Base-by-base conservation (phyloP, 75 land plant species). In the Sequoiadendron giganteum region DNA sequence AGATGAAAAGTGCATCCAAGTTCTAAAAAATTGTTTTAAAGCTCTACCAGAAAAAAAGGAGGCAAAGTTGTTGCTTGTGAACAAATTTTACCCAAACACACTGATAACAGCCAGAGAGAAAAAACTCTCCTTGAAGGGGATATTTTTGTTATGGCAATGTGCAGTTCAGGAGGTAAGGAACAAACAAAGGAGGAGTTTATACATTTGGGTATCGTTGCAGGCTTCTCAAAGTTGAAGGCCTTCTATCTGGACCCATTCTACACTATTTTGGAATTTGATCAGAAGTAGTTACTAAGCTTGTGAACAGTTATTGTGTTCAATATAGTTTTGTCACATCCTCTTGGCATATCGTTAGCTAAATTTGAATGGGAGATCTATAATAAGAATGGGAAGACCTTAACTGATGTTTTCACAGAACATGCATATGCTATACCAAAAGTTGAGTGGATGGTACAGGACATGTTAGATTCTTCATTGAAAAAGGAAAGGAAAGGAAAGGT, bases 11-110 rank as follows among this genome's bases (percentile, higher is more conserved):
- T 92, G 93, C 91, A 72, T 78, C 72, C 16, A 34, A 34, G 90
- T 95, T 54, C 73, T 95, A 83, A 88, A 92, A 91, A n/a, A n/a
- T n/a, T n/a, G n/a, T n/a, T n/a, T n/a, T n/a, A n/a, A n/a, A n/a
- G n/a, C n/a, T n/a, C n/a, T 95, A 1, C 96, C 95, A 16, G 87
- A n/a, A n/a, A 38, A 1, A 40, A 2, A 1, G 92, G 92, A 70
- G 96, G 96, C 15, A 95, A 95, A 86, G 54, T 95, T 86, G 92
- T 93, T 16, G 93, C 91, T 32, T 94, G 93, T 78, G 96, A 95
- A 83, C 93, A 95, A 18, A 92, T 92, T 18, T 58, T 95, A 75
- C 95, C 95, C n/a, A n/a, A n/a, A n/a, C n/a, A n/a, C n/a, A n/a
- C n/a, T n/a, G n/a, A n/a, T n/a, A n/a, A n/a, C n/a, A 91, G 91